Percentiles rank a stretch among this genome's conserved stretches.
Conservation (phyloP, 129 eudicot species). For the Centrapalus pauciflorus region DNA sequence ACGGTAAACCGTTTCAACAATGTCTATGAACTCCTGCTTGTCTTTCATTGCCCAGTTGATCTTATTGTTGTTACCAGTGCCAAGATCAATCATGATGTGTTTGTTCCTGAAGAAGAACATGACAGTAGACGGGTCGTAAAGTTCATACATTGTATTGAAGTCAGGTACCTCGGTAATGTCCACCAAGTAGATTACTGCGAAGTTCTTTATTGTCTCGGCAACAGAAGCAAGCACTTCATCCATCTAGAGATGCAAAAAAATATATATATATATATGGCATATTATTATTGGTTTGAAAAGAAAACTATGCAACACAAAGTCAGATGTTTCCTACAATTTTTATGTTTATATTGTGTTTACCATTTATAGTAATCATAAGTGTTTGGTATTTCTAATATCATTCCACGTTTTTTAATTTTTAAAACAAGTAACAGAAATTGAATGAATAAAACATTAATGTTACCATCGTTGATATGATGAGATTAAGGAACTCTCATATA, state of each 20-base stretch:
- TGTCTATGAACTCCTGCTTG: constrained; percentile 94
- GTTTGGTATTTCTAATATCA: too few species aligned
- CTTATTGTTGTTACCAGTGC: constrained; percentile 93
- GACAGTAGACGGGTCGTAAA: constrained; percentile 75
- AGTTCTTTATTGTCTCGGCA: constrained; percentile 78
- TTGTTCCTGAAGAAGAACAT: constrained; percentile 97
- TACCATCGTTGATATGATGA: too few species aligned
- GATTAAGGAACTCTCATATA: too few species aligned
- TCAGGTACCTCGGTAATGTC: constrained; percentile 94
- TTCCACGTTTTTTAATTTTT: too few species aligned
- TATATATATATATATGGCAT: too few species aligned
- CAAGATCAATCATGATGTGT: constrained; percentile 89
- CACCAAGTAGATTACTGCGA: constrained; percentile 77
- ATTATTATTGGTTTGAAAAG: too few species aligned
- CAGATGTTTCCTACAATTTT: too few species aligned
- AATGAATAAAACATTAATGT: too few species aligned
- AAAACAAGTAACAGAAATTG: too few species aligned
- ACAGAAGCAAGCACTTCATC: constrained; percentile 89
- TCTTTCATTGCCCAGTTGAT: constrained; percentile 95
- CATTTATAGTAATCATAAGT: too few species aligned
- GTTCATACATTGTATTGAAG: constrained; percentile 95
- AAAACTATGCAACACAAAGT: too few species aligned
- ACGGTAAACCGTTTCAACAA: constrained; percentile 90
- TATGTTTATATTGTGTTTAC: too few species aligned
- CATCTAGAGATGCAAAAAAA: constrained; percentile 46